Base-by-base conservation (phyloP, 345 rosid genomes). In the Aquilaria sinensis region DNA sequence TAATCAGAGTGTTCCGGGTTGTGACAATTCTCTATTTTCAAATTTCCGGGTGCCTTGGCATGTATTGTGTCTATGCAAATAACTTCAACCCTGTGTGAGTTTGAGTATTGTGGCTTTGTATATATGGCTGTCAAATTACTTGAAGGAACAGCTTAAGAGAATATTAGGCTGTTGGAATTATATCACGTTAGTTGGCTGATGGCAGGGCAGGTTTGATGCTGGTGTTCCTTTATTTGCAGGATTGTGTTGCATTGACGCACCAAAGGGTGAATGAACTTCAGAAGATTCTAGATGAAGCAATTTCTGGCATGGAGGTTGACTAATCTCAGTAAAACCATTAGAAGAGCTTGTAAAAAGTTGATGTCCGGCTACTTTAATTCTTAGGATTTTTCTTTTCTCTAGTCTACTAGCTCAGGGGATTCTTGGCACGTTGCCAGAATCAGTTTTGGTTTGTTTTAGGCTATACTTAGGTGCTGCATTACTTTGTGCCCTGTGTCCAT, bases 191-290 rank as follows among this genome's bases (percentile, higher is more conserved):
- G 12, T 52, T 45, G 34, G 31, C 10, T 31, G 33, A 62, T 13
- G 46, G 51, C 29, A 53, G 59, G 53, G 23, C 23, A 46, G n/a
- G 49, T 23, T 11, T 46, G 67, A 30, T 6, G 51, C 23, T 23
- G 23, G 23, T 56, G 56, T 3, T 57, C 15, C 12, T 58, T 12
- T 66, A 61, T 60, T 60, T 81, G 82, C 83, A 86, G 92, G 86
- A 79, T 56, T 83, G 88, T 57, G 67, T 86, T 53, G 83, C 81
- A 61, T 58, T 83, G 66, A 81, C 92, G 11, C 74, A 78, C 74
- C 86, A 83, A 62, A 86, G 89, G 64, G 75, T 72, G 51, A 78
- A 70, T 66, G 86, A 86, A 72, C 80, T 86, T 52, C 66, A 65
- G 52, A 48, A 64, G 46, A 78, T 83, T 60, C 71, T 86, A 59